Evolutionary conservation across 2,329 filamentous ascomycete genomes (phyloP).

Genomic region (Zymoseptoria crescenta): DNA sequence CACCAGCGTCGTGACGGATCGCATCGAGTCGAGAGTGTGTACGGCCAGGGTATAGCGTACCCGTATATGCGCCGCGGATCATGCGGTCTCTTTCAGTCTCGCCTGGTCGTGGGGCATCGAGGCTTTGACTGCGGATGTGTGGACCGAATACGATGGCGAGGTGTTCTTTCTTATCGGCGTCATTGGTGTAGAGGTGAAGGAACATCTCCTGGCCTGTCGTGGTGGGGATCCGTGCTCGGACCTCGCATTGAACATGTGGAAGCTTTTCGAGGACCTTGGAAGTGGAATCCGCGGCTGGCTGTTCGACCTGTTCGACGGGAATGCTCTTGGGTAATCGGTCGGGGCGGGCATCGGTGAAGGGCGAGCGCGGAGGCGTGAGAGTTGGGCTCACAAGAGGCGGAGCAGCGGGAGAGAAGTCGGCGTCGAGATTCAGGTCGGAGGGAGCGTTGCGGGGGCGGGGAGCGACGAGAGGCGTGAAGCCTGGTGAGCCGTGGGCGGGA

Average conservation of each 20-base stretch:
- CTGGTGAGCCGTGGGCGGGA: constrained; percentile 41
- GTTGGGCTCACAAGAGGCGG: constrained; percentile 43
- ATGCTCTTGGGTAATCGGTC: constrained; percentile 36
- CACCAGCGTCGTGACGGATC: constrained; percentile 34
- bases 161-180: constrained; percentile 90
- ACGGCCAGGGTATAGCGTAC: constrained; percentile 76
- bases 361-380: constrained; percentile 32
- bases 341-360: constrained; percentile 23
- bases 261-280: constrained; percentile 68
- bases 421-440: constrained; percentile 33
- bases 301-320: constrained; percentile 30
- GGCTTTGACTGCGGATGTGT: constrained; percentile 62
- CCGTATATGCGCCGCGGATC: constrained; percentile 88
- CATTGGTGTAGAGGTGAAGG: constrained; percentile 87
- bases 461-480: constrained; percentile 42
- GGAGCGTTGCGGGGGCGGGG: constrained; percentile 34
- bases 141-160: constrained; percentile 93
- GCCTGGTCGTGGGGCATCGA: constrained; percentile 64
- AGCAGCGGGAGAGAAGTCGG: constrained; percentile 24
- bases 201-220: constrained; percentile 93
- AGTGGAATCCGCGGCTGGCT: constrained; percentile 33
- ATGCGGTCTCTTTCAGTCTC: constrained; percentile 87
- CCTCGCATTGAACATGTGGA: constrained; percentile 84
- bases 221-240: constrained; percentile 89
- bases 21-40: constrained; percentile 62